Percentiles rank a stretch among this genome's conserved stretches.
phyloP scores from a whole-genome alignment of 305 asterid genomes.

The Salvia sclarea region DNA sequence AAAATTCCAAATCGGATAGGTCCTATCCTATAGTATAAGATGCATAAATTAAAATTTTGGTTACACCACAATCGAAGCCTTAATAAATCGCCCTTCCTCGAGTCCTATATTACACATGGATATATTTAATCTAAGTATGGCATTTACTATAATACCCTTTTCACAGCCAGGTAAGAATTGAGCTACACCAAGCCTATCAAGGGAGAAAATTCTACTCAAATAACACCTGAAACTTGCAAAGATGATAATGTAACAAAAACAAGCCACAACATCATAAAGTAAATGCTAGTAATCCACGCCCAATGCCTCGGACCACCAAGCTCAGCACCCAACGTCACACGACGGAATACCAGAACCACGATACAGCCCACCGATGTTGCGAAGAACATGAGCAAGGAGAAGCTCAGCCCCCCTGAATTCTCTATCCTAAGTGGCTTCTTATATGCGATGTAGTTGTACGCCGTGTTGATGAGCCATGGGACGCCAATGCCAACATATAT shows the following conservation, averaged over 20 bases:
- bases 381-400: conserved; percentile 82
- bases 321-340: conserved; percentile 74
- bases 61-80: no score
- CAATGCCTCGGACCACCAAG: conserved; percentile 91
- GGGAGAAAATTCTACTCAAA: conserved; percentile 30
- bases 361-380: conserved; percentile 83
- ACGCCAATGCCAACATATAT: conserved; percentile 85
- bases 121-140: no score
- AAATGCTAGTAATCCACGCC: conserved; percentile 83
- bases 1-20: no score
- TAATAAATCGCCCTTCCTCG: neutral
- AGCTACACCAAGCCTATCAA: neutral
- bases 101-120: neutral
- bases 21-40: no score
- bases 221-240: conserved; percentile 60
- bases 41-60: no score
- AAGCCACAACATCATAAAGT: conserved; percentile 76
- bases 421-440: conserved; percentile 63
- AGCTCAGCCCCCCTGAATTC: conserved; percentile 75
- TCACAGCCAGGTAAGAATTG: neutral
- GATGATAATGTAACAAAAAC: conserved; percentile 72
- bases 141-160: neutral
- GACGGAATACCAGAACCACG: conserved; percentile 70
- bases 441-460: conserved; percentile 78
- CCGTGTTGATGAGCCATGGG: conserved; percentile 82